Evolutionary conservation across 2,329 filamentous ascomycete species (phyloP).

Genomic region (Didymella lethalis): DNA sequence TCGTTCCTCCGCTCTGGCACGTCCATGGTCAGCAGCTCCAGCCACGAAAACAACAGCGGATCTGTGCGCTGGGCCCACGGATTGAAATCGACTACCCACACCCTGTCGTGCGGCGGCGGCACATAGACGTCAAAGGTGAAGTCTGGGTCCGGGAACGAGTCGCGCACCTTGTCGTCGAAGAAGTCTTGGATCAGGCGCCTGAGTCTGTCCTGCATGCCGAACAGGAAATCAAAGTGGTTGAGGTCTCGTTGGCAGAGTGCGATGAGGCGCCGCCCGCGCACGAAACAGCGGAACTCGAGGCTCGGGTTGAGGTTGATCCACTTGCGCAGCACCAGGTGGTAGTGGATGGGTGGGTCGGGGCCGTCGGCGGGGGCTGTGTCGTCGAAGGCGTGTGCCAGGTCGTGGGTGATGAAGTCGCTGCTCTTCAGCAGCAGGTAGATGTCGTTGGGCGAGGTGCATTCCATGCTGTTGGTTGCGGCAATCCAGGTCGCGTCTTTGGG

Average conservation of each 20-base stretch:
- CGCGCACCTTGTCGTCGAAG: conserved; percentile 75
- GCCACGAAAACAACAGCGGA: conserved; percentile 86
- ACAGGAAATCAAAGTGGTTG: conserved; percentile 88
- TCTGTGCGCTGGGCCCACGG: conserved; percentile 93
- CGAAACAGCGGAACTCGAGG: conserved; percentile 95
- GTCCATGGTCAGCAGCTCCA: conserved; percentile 79
- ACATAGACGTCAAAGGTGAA: conserved; percentile 95
- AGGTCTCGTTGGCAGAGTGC: conserved; percentile 88
- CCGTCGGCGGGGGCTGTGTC: conserved; percentile 61
- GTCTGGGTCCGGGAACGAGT: conserved; percentile 81
- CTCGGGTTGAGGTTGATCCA: conserved; percentile 89
- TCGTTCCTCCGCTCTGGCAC: conserved; percentile 54
- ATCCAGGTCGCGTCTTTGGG: conserved; percentile 98
- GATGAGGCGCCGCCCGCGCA: conserved; percentile 80
- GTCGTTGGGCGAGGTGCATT: conserved; percentile 87
- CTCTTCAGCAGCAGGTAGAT: conserved; percentile 94
- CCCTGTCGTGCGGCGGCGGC: conserved; percentile 74
- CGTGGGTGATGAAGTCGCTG: conserved; percentile 92
- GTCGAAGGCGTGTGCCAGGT: conserved; percentile 91
- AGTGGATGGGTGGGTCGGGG: conserved; percentile 64
- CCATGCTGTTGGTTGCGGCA: conserved; percentile 83
- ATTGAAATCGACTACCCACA: conserved; percentile 92
- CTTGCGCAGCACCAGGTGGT: conserved; percentile 84
- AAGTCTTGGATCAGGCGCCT: conserved; percentile 75
- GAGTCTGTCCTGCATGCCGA: conserved; percentile 70